phyloP scores from a whole-genome alignment of 139 green algal species.

The Picochlorum sp. region DNA sequence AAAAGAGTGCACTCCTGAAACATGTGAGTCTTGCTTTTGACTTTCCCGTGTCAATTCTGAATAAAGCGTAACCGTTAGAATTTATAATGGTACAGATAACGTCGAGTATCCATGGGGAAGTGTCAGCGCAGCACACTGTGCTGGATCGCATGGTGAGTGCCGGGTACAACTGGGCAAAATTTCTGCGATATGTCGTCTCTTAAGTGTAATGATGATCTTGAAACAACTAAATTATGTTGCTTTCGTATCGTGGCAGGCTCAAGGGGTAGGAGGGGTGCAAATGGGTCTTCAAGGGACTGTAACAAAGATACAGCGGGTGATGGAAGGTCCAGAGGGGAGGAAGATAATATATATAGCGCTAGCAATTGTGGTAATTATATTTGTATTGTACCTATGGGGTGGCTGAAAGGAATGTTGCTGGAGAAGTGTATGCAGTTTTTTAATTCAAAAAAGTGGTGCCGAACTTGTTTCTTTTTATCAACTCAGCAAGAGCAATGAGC shows the following conservation, averaged over 20 bases:
- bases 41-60: not conserved
- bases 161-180: too few species aligned
- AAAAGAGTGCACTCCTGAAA: constrained; percentile 45
- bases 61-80: not conserved
- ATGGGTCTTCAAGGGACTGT: constrained; percentile 32
- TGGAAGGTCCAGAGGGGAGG: constrained; percentile 35
- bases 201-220: not conserved
- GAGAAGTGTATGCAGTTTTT: too few species aligned
- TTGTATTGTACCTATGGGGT: constrained; percentile 40
- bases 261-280: constrained; percentile 29
- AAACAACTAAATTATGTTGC: too few species aligned
- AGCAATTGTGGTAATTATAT: constrained; percentile 18
- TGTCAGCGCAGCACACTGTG: constrained; percentile 41
- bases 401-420: too few species aligned
- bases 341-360: constrained; percentile 26
- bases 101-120: constrained; percentile 44
- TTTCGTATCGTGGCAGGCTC: not conserved
- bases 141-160: constrained; percentile 47
- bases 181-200: too few species aligned
- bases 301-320: constrained; percentile 50
- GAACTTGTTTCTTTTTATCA: too few species aligned
- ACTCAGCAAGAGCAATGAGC: too few species aligned
- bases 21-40: too few species aligned
- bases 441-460: too few species aligned
- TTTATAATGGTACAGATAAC: too few species aligned